Evolutionary conservation across 345 rosid species (phyloP).

Genomic region (Lenwebbia sp.): DNA sequence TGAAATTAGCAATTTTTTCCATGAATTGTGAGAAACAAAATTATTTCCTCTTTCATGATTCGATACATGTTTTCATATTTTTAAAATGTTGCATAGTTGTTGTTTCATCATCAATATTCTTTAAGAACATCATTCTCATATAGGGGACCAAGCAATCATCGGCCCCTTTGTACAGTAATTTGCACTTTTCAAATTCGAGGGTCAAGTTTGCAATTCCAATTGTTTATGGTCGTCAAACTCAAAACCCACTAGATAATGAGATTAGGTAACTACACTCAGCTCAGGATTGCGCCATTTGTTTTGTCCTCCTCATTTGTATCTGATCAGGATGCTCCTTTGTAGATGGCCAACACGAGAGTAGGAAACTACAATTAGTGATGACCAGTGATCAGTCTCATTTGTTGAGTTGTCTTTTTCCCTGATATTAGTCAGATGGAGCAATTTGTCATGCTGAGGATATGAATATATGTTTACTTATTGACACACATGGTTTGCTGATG

Average conservation of each 20-base stretch:
- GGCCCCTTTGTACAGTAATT: background rate
- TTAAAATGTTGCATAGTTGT: background rate
- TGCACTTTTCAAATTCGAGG: background rate
- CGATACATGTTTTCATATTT: background rate
- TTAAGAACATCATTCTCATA: background rate
- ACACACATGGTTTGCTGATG: background rate
- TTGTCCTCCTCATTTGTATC: background rate
- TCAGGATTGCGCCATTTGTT: background rate
- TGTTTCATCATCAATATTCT: background rate
- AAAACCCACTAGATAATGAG: background rate
- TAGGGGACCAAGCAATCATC: background rate
- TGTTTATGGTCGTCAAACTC: background rate
- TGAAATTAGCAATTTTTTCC: too few species aligned
- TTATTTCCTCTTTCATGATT: background rate
- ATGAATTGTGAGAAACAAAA: background rate
- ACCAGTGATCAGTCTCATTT: background rate
- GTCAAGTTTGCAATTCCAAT: background rate
- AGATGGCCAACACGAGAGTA: background rate
- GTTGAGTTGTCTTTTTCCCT: background rate
- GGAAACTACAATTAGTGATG: background rate
- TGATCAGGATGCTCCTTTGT: background rate
- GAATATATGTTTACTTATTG: background rate
- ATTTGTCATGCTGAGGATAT: background rate
- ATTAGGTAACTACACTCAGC: background rate
- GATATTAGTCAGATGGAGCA: background rate